Conservation (phyloP, 345 rosid genomes). For the Trapa bicornis region DNA sequence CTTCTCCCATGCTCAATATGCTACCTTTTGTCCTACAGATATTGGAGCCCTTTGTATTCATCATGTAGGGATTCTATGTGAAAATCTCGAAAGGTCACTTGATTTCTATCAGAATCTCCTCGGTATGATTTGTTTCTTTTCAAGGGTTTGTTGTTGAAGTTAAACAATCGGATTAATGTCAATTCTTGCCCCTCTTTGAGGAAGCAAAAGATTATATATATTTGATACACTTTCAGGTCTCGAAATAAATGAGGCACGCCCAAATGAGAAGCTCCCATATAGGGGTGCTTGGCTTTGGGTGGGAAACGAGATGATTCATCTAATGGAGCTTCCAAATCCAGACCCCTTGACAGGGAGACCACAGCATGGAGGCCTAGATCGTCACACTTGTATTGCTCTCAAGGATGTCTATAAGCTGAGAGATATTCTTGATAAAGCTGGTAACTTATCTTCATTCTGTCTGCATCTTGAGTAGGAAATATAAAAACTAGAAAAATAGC, state of each 20-base stretch:
- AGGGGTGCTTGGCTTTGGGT: slow-evolving; percentile 97
- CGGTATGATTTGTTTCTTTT: slow-evolving; percentile 21
- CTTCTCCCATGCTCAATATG: neutral
- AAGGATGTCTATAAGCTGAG: slow-evolving; percentile 66
- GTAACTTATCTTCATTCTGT: slow-evolving; percentile 20
- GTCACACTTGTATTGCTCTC: slow-evolving; percentile 81
- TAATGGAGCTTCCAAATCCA: slow-evolving; percentile 98
- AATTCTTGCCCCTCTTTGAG: neutral
- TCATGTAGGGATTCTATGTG: slow-evolving; percentile 81
- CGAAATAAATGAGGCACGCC: slow-evolving; percentile 87
- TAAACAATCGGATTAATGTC: neutral
- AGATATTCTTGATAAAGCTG: slow-evolving; percentile 61
- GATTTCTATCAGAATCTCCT: slow-evolving; percentile 72
- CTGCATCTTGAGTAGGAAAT: neutral
- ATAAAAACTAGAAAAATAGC: neutral
- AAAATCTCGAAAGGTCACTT: slow-evolving; percentile 72
- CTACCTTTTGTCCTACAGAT: slow-evolving; percentile 28
- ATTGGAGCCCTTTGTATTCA: slow-evolving; percentile 74
- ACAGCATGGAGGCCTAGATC: slow-evolving; percentile 83
- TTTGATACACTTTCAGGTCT: slow-evolving; percentile 34
- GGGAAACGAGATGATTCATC: slow-evolving; percentile 93
- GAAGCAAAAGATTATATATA: neutral
- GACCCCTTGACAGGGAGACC: slow-evolving; percentile 91
- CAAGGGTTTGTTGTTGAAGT: neutral
- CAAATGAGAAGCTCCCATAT: slow-evolving; percentile 82